Evolutionary conservation across 2,329 filamentous ascomycete species (phyloP), one percentile per base, ranked within the genome.

Genomic region (Arachnopeziza araneosa): DNA sequence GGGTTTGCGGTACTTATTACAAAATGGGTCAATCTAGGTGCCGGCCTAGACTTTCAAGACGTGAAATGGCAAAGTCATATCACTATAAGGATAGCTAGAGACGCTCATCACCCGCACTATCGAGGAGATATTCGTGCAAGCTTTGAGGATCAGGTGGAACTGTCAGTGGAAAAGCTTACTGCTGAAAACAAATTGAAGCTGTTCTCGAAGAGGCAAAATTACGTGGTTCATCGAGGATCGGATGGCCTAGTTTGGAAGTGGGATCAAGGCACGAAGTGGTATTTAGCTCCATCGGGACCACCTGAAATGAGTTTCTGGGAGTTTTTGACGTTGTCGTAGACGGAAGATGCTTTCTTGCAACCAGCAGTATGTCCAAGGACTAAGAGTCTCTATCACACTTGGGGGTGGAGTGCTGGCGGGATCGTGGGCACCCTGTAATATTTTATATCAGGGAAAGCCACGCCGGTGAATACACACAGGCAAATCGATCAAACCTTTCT

Each of bases 1-100:
- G 60, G 59, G 8, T 59, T 52, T 60, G 61, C 56, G 49, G 36
- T 61, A 10, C 14, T 55, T 60, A 21, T 55, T 53, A 64, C 63
- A 54, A 53, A 54, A 57, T 65, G 63, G 63, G 50, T 62, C 57
- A 58, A 65, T 60, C 57, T 65, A 24, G 63, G 61, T 58, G 59
- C 59, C 51, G 63, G 61, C 51, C 44, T 65, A 55, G 44, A 62
- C 44, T 50, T 48, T 56, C 49, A 48, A 56, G 63, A 64, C 62
- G 24, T 57, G 55, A 64, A 64, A 62, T 64, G 62, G 62, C 36
- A 60, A 56, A 60, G 52, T 52, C 54, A 62, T 62, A 57, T 58
- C 50, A 44, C 54, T 57, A 7, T 50, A 55, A 10, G 51, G 57
- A 50, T 55, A 26, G 52, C 53, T 56, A 56, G 52, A 62, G 49